phyloP scores from a whole-genome alignment of 2,329 filamentous ascomycete species.

The Ophiognomonia clavigignenti-juglandacearum region DNA sequence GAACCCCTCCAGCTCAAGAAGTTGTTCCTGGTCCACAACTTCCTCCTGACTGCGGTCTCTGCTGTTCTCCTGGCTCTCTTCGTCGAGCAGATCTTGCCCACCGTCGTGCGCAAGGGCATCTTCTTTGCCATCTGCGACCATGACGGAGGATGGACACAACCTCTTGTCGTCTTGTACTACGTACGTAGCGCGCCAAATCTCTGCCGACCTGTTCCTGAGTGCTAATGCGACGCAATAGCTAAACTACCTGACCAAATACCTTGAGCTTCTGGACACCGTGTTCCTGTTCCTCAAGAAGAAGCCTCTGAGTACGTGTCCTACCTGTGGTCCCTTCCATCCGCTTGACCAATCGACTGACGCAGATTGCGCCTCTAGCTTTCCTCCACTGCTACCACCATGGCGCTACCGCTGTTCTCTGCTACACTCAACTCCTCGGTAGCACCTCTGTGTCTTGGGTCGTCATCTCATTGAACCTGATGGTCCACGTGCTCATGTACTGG shows the following conservation, averaged over 20 bases:
- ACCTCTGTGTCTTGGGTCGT: constrained; percentile 94
- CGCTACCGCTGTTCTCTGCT: constrained; percentile 94
- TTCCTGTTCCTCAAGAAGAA: constrained; percentile 99
- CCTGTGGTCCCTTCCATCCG: constrained; percentile 1
- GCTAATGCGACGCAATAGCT: constrained; percentile 55
- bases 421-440: constrained; percentile 89
- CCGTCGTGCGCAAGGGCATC: constrained; percentile 71
- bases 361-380: constrained; percentile 61
- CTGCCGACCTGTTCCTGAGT: background rate
- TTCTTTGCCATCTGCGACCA: constrained; percentile 83
- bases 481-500: constrained; percentile 99
- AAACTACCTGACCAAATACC: constrained; percentile 97
- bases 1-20: constrained; percentile 81
- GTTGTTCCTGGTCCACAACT: constrained; percentile 94
- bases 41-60: constrained; percentile 85
- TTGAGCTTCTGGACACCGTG: constrained; percentile 90
- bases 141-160: constrained; percentile 88
- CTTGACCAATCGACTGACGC: constrained; percentile 25
- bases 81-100: constrained; percentile 85
- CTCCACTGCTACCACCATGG: constrained; percentile 99
- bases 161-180: constrained; percentile 92
- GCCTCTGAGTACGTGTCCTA: constrained; percentile 65
- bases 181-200: constrained; percentile 49
- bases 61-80: constrained; percentile 76
- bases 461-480: constrained; percentile 85